phyloP scores from a whole-genome alignment of 345 rosid genomes.

The Corchorus olitorius region DNA sequence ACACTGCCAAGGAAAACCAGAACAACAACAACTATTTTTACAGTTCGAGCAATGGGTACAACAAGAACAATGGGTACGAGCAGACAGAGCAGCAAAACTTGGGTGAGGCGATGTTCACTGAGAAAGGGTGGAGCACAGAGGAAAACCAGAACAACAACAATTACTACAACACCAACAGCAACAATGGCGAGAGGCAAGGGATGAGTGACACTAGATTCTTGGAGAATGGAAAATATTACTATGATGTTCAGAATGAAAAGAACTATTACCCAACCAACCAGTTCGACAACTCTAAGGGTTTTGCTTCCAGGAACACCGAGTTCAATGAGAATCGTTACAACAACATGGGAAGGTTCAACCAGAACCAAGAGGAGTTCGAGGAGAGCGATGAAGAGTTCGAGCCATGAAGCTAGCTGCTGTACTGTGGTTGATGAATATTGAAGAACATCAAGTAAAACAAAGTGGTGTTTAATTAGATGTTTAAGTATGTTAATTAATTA shows the following conservation, averaged over 20 bases:
- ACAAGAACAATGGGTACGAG: constrained; percentile 28
- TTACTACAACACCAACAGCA: not conserved
- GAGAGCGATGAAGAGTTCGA: constrained; percentile 19
- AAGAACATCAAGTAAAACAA: not conserved
- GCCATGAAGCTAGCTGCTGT: constrained; percentile 9
- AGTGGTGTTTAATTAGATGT: not conserved
- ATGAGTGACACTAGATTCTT: constrained; percentile 53
- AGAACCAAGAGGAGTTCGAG: constrained; percentile 25
- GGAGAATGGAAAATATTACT: constrained; percentile 43
- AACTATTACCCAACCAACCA: constrained; percentile 15
- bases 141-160: constrained; percentile 29
- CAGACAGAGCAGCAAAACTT: constrained; percentile 13
- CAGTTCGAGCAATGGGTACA: not conserved
- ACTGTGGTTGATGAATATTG: not conserved
- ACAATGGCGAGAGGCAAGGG: constrained; percentile 40
- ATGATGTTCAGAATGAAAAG: constrained; percentile 13
- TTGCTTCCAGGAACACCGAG: constrained; percentile 36
- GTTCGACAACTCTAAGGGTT: constrained; percentile 20
- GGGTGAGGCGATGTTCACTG: constrained; percentile 27
- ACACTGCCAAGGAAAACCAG: constrained; percentile 19
- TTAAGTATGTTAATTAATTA: constrained; percentile 2
- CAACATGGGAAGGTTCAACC: constrained; percentile 21
- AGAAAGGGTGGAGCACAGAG: constrained; percentile 25
- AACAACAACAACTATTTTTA: no score
- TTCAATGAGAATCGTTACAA: constrained; percentile 29